Evolutionary conservation across 2,329 filamentous ascomycete genomes (phyloP), one percentile per base, ranked within the genome.

Genomic region (Ceratocystis eucalypticola): DNA sequence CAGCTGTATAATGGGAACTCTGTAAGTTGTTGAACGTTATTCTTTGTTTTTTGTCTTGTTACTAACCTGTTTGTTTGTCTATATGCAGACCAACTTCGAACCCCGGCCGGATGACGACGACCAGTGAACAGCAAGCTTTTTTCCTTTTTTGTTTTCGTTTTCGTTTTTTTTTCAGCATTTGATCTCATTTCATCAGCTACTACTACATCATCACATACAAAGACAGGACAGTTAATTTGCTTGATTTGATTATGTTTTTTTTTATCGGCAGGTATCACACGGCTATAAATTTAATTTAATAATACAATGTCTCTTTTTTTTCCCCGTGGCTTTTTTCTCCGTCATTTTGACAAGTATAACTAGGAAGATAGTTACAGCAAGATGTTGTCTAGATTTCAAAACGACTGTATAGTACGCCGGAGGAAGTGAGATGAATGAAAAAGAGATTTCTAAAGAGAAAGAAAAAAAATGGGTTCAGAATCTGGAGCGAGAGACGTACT

Each of bases 1-100:
- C 87, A 95, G 72, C 82, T 95, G 61, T 96, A 96, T 73, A 96
- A 96, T 72, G 92, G 92, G 1, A 96, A 96, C 72, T 89, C 89
- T 73, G 89, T 92, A 79, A 75, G 84, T 77, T 17, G 84, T 77
- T n/a, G 8, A 25, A 30, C 10, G 6, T 50, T 3, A 37, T 22
- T 25, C 7, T 28, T 15, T 8, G 25, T 8, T 28, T 28, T 53
- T 28, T 25, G 48, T 1, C 8, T 15, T 41, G 37, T 41, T 5
- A 62, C 5, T n/a, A 41, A 17, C 22, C 20, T 33, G 12, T 20
- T 28, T 62, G 25, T 63, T 28, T 62, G 25, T 63, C 12, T n/a
- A 2, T 33, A 17, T 15, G 12, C 69, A 88, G 85, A 74, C 87
- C 66, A 88, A 88, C 70, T 89, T 88, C 69, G 82, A 88, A 72